Percentiles rank a stretch among this genome's conserved stretches.
Conservation (phyloP, 139 green algal species). For the Spirogloea muscicola region DNA sequence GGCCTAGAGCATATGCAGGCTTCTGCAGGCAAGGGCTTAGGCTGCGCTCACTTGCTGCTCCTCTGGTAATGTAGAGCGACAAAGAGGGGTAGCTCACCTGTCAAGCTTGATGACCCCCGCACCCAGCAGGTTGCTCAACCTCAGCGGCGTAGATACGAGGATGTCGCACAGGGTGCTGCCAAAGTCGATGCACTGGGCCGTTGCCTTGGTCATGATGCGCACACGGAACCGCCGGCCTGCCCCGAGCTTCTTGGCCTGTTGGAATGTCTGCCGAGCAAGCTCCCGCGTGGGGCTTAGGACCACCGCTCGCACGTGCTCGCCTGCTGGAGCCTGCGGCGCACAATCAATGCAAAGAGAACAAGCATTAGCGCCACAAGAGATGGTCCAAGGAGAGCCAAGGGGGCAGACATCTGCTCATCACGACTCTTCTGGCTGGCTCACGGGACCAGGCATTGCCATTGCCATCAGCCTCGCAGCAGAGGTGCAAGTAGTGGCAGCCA, state of each 20-base stretch:
- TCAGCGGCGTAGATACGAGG: conserved; percentile 81
- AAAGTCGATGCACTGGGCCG: conserved; percentile 24
- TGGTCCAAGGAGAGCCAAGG: too few relatives aligned
- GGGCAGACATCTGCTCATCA: too few relatives aligned
- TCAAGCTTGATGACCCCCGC: conserved; percentile 20
- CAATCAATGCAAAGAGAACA: too few relatives aligned
- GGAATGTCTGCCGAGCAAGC: conserved; percentile 72
- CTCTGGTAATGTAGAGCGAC: too few relatives aligned
- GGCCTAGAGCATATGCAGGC: not conserved
- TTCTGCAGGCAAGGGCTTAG: conserved; percentile 2
- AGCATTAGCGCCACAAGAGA: too few relatives aligned
- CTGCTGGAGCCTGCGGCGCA: not conserved
- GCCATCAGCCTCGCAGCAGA: too few relatives aligned
- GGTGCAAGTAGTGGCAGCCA: too few relatives aligned
- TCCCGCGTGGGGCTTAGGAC: conserved; percentile 81
- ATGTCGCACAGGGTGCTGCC: conserved; percentile 63
- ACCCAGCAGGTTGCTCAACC: conserved; percentile 61
- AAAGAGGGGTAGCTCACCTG: too few relatives aligned
- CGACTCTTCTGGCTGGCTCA: too few relatives aligned
- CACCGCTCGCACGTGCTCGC: conserved; percentile 52
- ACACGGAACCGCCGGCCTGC: conserved; percentile 11
- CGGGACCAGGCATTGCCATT: too few relatives aligned
- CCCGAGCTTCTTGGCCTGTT: conserved; percentile 73
- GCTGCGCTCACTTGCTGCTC: not conserved
- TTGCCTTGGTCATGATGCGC: conserved; percentile 69